Conservation (phyloP, 306 rosid genomes). For the Quercus ilex region DNA sequence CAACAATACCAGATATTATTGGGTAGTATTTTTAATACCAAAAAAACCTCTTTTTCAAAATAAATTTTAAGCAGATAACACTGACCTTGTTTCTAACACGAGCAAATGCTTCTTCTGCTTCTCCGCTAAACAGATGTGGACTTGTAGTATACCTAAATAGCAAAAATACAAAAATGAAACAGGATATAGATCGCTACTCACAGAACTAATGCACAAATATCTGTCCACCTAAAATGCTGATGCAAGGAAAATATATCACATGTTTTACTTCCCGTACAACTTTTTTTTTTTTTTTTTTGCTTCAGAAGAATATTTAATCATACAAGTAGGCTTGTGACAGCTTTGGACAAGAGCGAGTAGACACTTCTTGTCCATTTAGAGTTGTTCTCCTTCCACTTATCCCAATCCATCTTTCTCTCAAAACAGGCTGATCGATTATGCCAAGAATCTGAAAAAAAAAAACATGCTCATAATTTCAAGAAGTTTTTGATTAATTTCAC, state of each 20-base stretch:
- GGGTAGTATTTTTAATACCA: neutral
- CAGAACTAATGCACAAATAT: conserved; percentile 4
- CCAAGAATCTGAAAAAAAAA: conserved; percentile 69
- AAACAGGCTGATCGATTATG: conserved; percentile 83
- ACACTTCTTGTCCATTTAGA: conserved; percentile 71
- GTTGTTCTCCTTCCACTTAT: conserved; percentile 70
- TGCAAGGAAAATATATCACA: conserved; percentile 3
- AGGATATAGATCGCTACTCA: neutral
- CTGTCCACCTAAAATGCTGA: neutral
- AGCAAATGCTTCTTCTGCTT: conserved; percentile 77
- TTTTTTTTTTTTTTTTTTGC: neutral
- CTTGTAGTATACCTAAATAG: conserved; percentile 83
- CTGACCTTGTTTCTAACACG: conserved; percentile 83
- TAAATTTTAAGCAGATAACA: neutral
- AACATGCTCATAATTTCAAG: neutral
- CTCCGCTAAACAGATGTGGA: conserved; percentile 83
- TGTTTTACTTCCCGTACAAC: neutral
- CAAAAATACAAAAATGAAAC: neutral
- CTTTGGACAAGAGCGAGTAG: conserved; percentile 63
- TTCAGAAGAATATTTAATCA: conserved; percentile 15
- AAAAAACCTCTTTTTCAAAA: neutral
- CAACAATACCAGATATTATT: neutral
- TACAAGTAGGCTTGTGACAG: conserved; percentile 85
- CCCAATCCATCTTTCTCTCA: conserved; percentile 93
- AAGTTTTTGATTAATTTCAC: neutral